Evolutionary conservation across 2,329 filamentous ascomycete genomes (phyloP).

Genomic region (Penicillium sp.): DNA sequence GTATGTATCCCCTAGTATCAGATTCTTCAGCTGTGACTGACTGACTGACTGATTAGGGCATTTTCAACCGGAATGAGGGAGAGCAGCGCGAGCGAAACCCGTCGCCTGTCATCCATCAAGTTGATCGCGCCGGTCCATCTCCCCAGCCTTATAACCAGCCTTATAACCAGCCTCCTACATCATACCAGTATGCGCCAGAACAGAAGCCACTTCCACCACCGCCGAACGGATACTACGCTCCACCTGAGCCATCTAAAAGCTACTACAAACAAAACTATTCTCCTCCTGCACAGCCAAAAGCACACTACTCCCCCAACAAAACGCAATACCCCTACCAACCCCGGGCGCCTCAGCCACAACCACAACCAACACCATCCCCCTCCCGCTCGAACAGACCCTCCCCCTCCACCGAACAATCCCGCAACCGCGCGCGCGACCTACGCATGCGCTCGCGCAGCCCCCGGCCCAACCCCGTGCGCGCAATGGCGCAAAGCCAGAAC

Average conservation of each 20-base stretch:
- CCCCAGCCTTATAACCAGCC: background rate
- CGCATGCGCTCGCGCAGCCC: conserved; percentile 37
- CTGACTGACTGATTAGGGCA: conserved; percentile 8
- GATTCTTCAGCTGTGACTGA: too few species aligned
- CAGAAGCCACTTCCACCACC: conserved; percentile 10
- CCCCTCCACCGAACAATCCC: conserved; percentile 14
- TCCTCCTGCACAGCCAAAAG: background rate
- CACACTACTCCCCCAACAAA: background rate
- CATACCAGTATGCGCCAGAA: background rate
- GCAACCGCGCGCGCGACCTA: conserved; percentile 29
- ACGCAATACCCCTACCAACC: background rate
- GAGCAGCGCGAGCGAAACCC: background rate
- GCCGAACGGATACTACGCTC: conserved; percentile 20
- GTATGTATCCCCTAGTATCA: too few species aligned
- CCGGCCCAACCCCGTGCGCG: conserved; percentile 22
- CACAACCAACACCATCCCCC: background rate
- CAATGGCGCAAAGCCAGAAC: conserved; percentile 21
- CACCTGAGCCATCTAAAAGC: conserved; percentile 2
- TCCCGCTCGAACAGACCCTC: conserved; percentile 3
- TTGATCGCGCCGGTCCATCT: background rate
- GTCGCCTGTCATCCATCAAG: background rate
- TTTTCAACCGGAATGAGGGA: conserved; percentile 10
- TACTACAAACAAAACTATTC: background rate
- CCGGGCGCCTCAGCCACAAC: background rate
- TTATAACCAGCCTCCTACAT: background rate